Conservation (phyloP, 1,139 yeast species). For the Taphrina communis region DNA sequence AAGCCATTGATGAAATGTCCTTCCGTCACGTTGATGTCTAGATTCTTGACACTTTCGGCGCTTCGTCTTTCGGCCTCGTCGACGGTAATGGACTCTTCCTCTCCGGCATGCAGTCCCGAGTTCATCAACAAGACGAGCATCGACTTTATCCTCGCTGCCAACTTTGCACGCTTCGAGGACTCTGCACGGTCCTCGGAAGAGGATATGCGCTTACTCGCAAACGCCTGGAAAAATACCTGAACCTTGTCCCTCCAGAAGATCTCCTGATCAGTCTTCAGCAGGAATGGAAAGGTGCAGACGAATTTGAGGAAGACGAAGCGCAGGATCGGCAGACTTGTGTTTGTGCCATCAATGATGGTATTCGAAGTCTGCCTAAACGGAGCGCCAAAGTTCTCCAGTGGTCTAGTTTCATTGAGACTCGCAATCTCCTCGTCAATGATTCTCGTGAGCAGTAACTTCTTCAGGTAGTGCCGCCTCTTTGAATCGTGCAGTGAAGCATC, state of each 20-base stretch:
- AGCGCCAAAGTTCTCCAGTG: constrained; percentile 67
- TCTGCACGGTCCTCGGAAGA: constrained; percentile 74
- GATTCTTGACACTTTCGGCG: constrained; percentile 47
- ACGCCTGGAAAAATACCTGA: constrained; percentile 78
- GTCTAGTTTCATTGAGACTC: constrained; percentile 63
- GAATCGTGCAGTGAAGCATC: constrained; percentile 53
- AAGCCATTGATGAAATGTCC: constrained; percentile 59
- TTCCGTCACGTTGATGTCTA: constrained; percentile 26
- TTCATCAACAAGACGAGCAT: constrained; percentile 72
- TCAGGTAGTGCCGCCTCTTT: constrained; percentile 75
- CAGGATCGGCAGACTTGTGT: constrained; percentile 63
- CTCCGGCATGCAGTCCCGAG: constrained; percentile 69
- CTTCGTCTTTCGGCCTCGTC: constrained; percentile 24
- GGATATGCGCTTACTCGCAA: constrained; percentile 71
- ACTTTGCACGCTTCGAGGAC: constrained; percentile 71
- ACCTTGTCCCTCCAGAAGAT: constrained; percentile 78
- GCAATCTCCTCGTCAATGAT: constrained; percentile 69
- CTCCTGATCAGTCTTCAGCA: constrained; percentile 60
- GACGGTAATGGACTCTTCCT: constrained; percentile 38
- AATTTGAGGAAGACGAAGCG: constrained; percentile 68
- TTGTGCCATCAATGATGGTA: not conserved
- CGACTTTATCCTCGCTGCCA: constrained; percentile 65
- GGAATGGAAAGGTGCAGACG: constrained; percentile 74
- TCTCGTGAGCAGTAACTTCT: constrained; percentile 72
- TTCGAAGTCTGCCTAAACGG: constrained; percentile 62